A percentile compares a stretch with the other conserved stretches of the same genome.
Evolutionary conservation across 1,284 basidiomycete species (phyloP).

Genomic region (Boletus chippewaensis): DNA sequence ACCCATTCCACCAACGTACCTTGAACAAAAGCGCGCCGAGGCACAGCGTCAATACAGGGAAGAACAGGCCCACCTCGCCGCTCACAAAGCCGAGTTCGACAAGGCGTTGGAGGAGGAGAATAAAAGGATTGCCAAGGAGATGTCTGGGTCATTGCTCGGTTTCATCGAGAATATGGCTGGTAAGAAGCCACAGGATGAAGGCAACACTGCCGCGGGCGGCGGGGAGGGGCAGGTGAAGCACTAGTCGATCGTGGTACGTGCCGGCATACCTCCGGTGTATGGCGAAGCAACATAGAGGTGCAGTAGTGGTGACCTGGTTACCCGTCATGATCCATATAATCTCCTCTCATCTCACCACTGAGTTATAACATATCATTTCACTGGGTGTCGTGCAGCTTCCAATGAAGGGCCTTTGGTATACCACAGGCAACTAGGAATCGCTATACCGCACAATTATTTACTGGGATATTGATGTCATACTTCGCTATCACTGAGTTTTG

Average conservation of each 20-base stretch:
- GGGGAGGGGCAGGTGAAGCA: constrained; percentile 11
- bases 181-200: constrained; percentile 35
- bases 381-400: neutral
- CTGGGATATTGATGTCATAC: no score
- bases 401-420: neutral
- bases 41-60: constrained; percentile 81
- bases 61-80: constrained; percentile 82
- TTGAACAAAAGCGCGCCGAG: constrained; percentile 85
- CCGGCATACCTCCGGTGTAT: neutral
- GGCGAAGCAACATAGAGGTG: constrained; percentile 12
- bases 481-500: no score
- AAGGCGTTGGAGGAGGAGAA: constrained; percentile 76
- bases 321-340: constrained; percentile 10
- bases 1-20: constrained; percentile 70
- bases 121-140: constrained; percentile 63
- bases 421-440: neutral
- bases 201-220: constrained; percentile 7
- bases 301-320: constrained; percentile 1
- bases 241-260: neutral
- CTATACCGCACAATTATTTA: no score
- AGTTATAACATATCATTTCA: neutral
- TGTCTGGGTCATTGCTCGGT: constrained; percentile 43
- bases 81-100: constrained; percentile 80
- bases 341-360: constrained; percentile 8
- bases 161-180: constrained; percentile 34